Conservation (phyloP, 352 stramenopile genomes). For the Phytopythium ostracodes region DNA sequence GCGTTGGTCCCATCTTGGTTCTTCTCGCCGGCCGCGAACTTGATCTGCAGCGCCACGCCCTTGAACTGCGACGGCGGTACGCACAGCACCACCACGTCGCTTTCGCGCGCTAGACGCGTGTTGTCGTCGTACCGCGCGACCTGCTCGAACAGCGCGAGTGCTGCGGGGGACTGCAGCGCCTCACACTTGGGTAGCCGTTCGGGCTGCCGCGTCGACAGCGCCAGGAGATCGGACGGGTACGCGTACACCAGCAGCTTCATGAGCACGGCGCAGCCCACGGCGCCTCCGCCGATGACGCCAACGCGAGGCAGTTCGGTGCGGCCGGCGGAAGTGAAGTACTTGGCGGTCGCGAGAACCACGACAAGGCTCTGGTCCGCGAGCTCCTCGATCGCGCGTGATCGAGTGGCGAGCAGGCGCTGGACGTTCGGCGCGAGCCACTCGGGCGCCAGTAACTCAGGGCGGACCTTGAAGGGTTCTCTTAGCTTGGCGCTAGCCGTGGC, state of each 20-base stretch:
- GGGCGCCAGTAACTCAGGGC: slow-evolving; percentile 31
- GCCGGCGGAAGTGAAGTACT: slow-evolving; percentile 14
- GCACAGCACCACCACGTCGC: slow-evolving; percentile 57
- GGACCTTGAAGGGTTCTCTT: slow-evolving; percentile 36
- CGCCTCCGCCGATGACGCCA: slow-evolving; percentile 48
- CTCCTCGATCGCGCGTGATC: slow-evolving; percentile 25
- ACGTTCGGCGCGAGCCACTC: slow-evolving; percentile 29
- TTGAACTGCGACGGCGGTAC: slow-evolving; percentile 68
- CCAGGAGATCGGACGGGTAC: slow-evolving; percentile 31
- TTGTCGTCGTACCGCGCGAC: slow-evolving; percentile 59
- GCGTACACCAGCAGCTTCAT: slow-evolving; percentile 40
- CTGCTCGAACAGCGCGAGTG: slow-evolving; percentile 28
- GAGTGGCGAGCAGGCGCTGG: slow-evolving; percentile 27
- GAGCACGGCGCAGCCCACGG: slow-evolving; percentile 42
- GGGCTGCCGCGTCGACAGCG: slow-evolving; percentile 57
- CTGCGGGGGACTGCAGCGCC: slow-evolving; percentile 17
- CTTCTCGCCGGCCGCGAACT: slow-evolving; percentile 19
- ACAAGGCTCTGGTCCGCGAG: slow-evolving; percentile 41
- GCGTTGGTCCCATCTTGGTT: not conserved
- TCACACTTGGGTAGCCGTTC: slow-evolving; percentile 41
- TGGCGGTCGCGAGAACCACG: slow-evolving; percentile 26
- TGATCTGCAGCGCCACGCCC: slow-evolving; percentile 64
- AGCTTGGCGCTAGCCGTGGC: not conserved
- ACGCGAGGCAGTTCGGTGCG: slow-evolving; percentile 25
- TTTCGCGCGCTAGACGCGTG: slow-evolving; percentile 39